phyloP scores from a whole-genome alignment of 2,329 filamentous ascomycete genomes.

The Aspergillus sp. region DNA sequence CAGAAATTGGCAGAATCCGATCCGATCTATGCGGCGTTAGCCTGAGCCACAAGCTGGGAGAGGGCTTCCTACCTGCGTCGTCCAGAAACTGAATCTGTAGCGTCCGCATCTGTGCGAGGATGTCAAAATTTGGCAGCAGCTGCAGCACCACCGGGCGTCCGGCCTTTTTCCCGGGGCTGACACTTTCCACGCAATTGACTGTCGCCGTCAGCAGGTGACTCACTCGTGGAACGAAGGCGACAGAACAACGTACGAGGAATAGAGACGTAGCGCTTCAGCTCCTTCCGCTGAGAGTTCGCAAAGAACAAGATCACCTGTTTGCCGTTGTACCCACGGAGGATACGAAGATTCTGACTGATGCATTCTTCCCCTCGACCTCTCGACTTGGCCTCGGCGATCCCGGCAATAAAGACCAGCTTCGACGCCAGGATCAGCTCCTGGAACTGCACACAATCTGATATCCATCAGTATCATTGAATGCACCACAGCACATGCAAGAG shows the following conservation, averaged over 20 bases:
- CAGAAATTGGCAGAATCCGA: slow-evolving; percentile 31
- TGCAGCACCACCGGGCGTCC: slow-evolving; percentile 37
- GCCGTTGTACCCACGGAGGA: slow-evolving; percentile 36
- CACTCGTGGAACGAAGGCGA: not conserved
- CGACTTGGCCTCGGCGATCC: slow-evolving; percentile 44
- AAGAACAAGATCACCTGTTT: slow-evolving; percentile 40
- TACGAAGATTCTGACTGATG: slow-evolving; percentile 44
- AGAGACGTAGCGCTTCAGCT: slow-evolving; percentile 41
- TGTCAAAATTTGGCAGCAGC: slow-evolving; percentile 41
- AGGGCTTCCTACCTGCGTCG: slow-evolving; percentile 31
- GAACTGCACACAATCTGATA: slow-evolving; percentile 40
- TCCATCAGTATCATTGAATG: not conserved
- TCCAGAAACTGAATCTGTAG: slow-evolving; percentile 41
- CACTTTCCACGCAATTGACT: slow-evolving; percentile 40
- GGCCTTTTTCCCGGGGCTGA: slow-evolving; percentile 40
- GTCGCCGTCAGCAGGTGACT: not conserved
- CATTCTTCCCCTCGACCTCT: slow-evolving; percentile 46
- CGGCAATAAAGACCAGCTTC: slow-evolving; percentile 40
- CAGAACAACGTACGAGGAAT: slow-evolving; percentile 30
- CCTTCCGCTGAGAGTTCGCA: slow-evolving; percentile 42
- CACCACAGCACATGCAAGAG: not conserved
- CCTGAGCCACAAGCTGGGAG: not conserved
- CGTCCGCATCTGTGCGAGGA: slow-evolving; percentile 39
- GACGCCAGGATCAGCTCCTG: slow-evolving; percentile 41
- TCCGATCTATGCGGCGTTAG: slow-evolving; percentile 24